A percentile compares a stretch with the other conserved stretches of the same genome.
Conservation (phyloP, 768 basidiomycete species). For the Hebeloma cylindrosporum region DNA sequence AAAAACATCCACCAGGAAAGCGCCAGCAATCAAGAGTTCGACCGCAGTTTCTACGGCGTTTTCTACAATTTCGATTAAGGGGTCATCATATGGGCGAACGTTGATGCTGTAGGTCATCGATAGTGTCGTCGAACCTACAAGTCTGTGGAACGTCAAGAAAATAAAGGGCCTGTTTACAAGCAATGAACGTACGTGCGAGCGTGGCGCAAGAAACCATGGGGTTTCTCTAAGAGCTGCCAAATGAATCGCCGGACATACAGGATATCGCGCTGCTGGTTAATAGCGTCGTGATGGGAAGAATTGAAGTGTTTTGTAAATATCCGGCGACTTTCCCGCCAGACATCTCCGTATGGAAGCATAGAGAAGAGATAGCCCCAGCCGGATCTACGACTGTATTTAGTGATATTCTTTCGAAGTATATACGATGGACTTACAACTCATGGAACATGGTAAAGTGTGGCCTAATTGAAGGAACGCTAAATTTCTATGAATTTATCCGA, state of each 20-base stretch:
- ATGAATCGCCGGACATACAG: constrained; percentile 13
- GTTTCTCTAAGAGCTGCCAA: constrained; percentile 13
- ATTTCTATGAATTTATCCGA: neutral
- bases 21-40: constrained; percentile 35
- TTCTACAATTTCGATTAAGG: constrained; percentile 42
- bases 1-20: constrained; percentile 44
- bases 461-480: constrained; percentile 13
- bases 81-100: constrained; percentile 39
- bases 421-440: constrained; percentile 7
- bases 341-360: constrained; percentile 36
- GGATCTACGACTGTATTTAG: constrained; percentile 28
- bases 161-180: neutral
- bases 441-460: constrained; percentile 28
- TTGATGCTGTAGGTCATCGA: constrained; percentile 47
- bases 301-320: constrained; percentile 41
- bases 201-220: too few species aligned
- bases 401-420: neutral
- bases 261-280: neutral
- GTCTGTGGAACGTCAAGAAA: too few species aligned
- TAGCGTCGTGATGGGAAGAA: neutral
- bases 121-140: constrained; percentile 39
- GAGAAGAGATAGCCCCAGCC: constrained; percentile 38
- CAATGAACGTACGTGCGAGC: neutral
- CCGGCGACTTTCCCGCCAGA: constrained; percentile 39
- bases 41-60: constrained; percentile 32